Conservation (phyloP, 441 rosid species). For the Gossypium lobatum region DNA sequence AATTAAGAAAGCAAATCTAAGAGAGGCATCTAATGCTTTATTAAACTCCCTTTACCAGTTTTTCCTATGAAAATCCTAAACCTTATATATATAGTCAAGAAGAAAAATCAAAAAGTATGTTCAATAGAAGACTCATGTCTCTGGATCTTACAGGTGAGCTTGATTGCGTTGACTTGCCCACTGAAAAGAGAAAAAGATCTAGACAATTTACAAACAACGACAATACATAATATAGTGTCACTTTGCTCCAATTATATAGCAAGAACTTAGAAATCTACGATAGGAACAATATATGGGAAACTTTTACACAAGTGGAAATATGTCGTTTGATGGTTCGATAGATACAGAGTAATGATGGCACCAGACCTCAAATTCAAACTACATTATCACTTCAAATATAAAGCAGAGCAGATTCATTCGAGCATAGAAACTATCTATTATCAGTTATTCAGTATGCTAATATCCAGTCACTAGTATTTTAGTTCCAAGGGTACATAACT, state of each 20-base stretch:
- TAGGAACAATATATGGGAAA: background rate
- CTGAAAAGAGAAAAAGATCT: background rate
- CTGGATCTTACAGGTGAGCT: background rate
- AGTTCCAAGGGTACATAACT: background rate
- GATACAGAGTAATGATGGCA: background rate
- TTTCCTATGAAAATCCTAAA: background rate
- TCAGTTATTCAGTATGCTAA: background rate
- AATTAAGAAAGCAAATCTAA: slow-evolving; percentile 1
- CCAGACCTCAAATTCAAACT: background rate
- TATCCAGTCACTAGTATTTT: background rate
- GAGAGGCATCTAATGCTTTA: background rate
- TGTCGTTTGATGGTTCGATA: background rate
- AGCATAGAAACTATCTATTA: slow-evolving; percentile 9
- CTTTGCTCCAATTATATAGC: background rate
- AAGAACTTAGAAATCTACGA: background rate
- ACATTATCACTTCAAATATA: background rate
- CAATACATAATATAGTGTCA: background rate
- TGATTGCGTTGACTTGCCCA: background rate
- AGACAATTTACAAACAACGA: background rate
- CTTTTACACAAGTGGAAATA: background rate
- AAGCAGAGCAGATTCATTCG: background rate
- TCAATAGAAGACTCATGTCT: background rate
- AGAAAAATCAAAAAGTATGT: background rate
- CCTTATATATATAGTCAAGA: no score
- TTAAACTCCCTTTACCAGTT: background rate